Percentiles rank a stretch among this genome's conserved stretches.
phyloP scores from a whole-genome alignment of 306 rosid genomes.

The Coriaria nepalensis region DNA sequence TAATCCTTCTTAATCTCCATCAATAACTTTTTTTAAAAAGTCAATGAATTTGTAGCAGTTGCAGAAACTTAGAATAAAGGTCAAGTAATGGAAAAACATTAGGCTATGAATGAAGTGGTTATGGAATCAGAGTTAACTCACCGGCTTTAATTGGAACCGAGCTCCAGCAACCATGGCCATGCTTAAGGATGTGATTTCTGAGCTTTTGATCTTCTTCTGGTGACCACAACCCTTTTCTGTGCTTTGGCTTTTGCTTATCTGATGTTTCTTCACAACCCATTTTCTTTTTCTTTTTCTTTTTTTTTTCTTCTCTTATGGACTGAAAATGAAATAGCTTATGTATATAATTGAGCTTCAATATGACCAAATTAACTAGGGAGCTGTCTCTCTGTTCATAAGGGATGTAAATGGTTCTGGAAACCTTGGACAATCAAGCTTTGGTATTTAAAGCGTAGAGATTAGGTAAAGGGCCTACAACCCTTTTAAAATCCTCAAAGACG shows the following conservation, averaged over 20 bases:
- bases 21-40: too few species aligned
- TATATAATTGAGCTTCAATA: too few species aligned
- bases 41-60: too few species aligned
- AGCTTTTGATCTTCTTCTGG: constrained; percentile 89
- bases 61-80: too few species aligned
- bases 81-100: too few species aligned
- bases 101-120: too few species aligned
- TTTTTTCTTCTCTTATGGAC: neutral
- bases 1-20: too few species aligned
- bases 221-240: constrained; percentile 81
- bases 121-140: neutral
- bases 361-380: too few species aligned
- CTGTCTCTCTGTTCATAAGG: neutral
- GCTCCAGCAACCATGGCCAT: constrained; percentile 86
- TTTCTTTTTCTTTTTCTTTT: neutral
- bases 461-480: neutral
- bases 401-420: neutral
- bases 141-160: constrained; percentile 64
- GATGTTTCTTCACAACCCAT: constrained; percentile 48
- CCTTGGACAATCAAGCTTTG: constrained; percentile 2
- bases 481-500: constrained; percentile 1
- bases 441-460: constrained; percentile 7
- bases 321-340: too few species aligned
- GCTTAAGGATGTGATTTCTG: constrained; percentile 32
- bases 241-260: constrained; percentile 51